These are phyloP conservation scores for Puya raimondii DNA, from an alignment of 176 grass and related monocot genomes.

Conservation along the genomic window DNA sequence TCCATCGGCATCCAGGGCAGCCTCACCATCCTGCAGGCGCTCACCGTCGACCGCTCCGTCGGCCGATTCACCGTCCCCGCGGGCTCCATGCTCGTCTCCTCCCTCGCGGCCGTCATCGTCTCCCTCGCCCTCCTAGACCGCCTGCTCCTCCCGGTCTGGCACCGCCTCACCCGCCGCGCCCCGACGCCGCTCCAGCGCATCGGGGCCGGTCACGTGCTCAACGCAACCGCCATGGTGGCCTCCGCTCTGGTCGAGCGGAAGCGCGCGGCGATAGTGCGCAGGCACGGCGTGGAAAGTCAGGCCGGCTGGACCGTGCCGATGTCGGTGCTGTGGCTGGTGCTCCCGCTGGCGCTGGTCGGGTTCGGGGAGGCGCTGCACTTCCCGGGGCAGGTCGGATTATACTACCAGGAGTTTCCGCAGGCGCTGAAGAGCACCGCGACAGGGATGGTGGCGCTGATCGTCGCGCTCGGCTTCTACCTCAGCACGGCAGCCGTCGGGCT, in stretches of 20 bases:
- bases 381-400: slow-evolving; percentile 20
- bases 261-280: slow-evolving; percentile 6
- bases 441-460: slow-evolving; percentile 23
- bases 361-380: slow-evolving; percentile 26
- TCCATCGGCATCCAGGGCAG: slow-evolving; percentile 14
- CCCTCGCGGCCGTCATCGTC: not conserved
- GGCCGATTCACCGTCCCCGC: slow-evolving; percentile 21
- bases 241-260: slow-evolving; percentile 27
- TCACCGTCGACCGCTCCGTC: slow-evolving; percentile 27
- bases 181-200: slow-evolving; percentile 17
- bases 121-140: slow-evolving; percentile 16
- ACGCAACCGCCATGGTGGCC: slow-evolving; percentile 12
- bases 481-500: slow-evolving; percentile 19
- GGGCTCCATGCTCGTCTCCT: slow-evolving; percentile 9
- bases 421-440: slow-evolving; percentile 29
- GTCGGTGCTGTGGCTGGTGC: slow-evolving; percentile 27
- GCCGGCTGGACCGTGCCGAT: slow-evolving; percentile 9
- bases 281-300: not conserved
- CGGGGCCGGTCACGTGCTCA: slow-evolving; percentile 22
- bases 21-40: slow-evolving; percentile 28
- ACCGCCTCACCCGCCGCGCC: not conserved
- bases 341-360: slow-evolving; percentile 10
- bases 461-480: slow-evolving; percentile 21
- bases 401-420: slow-evolving; percentile 21
- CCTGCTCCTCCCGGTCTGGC: not conserved